Base-by-base conservation (phyloP, 805 yeast genomes). In the Zygosaccharomyces siamensis region DNA sequence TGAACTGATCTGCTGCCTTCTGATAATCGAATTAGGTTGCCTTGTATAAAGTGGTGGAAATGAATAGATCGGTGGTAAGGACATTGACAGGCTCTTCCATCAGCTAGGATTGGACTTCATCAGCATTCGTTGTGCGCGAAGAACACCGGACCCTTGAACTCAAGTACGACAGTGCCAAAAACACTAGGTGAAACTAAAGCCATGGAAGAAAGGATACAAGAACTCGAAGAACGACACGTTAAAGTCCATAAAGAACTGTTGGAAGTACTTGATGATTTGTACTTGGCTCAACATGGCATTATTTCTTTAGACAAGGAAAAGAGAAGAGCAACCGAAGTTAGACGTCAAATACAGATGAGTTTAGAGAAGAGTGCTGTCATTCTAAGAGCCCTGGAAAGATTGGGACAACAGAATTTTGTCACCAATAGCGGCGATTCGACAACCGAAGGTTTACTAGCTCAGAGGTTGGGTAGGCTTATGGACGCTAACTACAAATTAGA, bases 11-110 rank as follows among this genome's bases (percentile, higher is more conserved):
- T 92, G 99, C 8, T 88, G 82, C 27, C 77, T 75, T 71, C 86
- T 79, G 1, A 93, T 84, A 8, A 86, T 80, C 32, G 81, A 77
- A 58, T 92, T 90, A 20, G 93, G 89, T 68, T 92, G 99, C 52
- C 80, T 76, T 7, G 98, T 93, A 70, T 81, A 92, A 56, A 92
- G 80, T 0, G 99, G 99, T 5, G 97, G 97, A 66, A 89, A 92
- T 33, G 79, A 72, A 59, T 81, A 81, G 16, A 83, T 81, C 3
- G 75, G 64, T 4, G 87, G 86, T 46, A 71, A 72, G n/a, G 27
- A 31, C 14, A 11, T 31, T 12, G 50, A 14, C 44, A 41, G 30
- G 36, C 5, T 30, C 33, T 41, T 18, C 16, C 16, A 14, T 33
- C 20, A 14, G 37, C 8, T 33, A n/a, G 16, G 37, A 12, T 31